phyloP scores from a whole-genome alignment of 2,329 filamentous ascomycete genomes.

The Pseudogymnoascus sp. region DNA sequence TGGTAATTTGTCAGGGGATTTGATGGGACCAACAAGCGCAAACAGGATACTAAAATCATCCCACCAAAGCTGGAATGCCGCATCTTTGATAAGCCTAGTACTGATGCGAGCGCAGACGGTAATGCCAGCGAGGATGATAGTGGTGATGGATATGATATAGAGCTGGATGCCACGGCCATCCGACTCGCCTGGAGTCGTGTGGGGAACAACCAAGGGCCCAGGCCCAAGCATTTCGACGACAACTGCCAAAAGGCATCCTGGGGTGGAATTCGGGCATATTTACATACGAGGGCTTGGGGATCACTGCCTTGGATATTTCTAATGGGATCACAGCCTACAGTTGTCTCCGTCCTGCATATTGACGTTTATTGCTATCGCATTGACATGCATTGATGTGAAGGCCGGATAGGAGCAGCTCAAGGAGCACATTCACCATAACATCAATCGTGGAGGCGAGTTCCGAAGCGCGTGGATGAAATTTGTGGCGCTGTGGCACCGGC shows the following conservation, averaged over 20 bases:
- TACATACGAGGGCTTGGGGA: neutral
- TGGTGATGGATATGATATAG: neutral
- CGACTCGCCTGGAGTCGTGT: neutral
- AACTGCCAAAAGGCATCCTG: neutral
- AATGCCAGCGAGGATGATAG: neutral
- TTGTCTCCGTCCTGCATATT: neutral
- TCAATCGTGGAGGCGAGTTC: neutral
- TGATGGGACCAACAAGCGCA: neutral
- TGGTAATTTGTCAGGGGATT: neutral
- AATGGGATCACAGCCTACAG: neutral
- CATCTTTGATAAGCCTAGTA: neutral
- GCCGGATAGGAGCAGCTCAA: neutral
- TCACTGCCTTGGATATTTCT: neutral
- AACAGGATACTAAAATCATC: neutral
- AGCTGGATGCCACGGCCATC: neutral
- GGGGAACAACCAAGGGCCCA: neutral
- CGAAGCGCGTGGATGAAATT: neutral
- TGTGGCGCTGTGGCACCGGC: neutral
- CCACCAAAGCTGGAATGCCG: neutral
- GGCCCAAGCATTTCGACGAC: neutral
- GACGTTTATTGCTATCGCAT: neutral
- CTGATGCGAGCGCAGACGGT: neutral
- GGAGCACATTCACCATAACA: neutral
- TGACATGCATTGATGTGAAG: neutral
- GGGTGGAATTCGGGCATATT: neutral